Evolutionary conservation across 768 basidiomycete species (phyloP).

Genomic region (Austroboletus eburneus): DNA sequence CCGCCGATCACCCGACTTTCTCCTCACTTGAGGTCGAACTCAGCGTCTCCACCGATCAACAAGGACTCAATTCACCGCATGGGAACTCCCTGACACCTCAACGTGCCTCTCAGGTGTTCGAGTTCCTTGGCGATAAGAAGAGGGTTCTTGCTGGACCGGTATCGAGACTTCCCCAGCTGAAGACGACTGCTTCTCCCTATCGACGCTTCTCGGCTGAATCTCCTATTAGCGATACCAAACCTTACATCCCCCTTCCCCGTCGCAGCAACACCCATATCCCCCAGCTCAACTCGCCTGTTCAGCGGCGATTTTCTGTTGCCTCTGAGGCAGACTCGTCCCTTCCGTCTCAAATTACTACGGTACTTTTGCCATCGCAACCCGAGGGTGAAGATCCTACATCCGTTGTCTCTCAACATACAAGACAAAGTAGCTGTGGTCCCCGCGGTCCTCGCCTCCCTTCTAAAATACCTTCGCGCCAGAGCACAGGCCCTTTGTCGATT

Average conservation of each 20-base stretch:
- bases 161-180: slow-evolving; percentile 29
- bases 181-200: slow-evolving; percentile 16
- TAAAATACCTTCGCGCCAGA: slow-evolving; percentile 31
- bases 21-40: slow-evolving; percentile 77
- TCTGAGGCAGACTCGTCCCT: slow-evolving; percentile 11
- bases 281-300: slow-evolving; percentile 11
- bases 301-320: slow-evolving; percentile 11
- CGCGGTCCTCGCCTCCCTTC: slow-evolving; percentile 41
- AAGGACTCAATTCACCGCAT: slow-evolving; percentile 29
- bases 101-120: slow-evolving; percentile 73
- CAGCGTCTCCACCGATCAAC: slow-evolving; percentile 44
- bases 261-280: slow-evolving; percentile 11
- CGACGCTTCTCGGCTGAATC: slow-evolving; percentile 26
- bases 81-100: slow-evolving; percentile 50
- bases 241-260: slow-evolving; percentile 14
- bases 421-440: slow-evolving; percentile 34
- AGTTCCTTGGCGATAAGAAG: slow-evolving; percentile 56
- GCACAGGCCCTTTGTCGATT: slow-evolving; percentile 15
- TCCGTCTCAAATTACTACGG: slow-evolving; percentile 4
- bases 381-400: slow-evolving; percentile 3
- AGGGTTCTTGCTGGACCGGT: slow-evolving; percentile 34
- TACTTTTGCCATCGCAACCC: not conserved
- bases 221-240: slow-evolving; percentile 21
- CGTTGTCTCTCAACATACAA: slow-evolving; percentile 9
- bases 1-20: slow-evolving; percentile 38